These are phyloP conservation scores for Backusella liffmaniae DNA, from an alignment of 192 early-diverging fungal species.

Conservation along the genomic window DNA sequence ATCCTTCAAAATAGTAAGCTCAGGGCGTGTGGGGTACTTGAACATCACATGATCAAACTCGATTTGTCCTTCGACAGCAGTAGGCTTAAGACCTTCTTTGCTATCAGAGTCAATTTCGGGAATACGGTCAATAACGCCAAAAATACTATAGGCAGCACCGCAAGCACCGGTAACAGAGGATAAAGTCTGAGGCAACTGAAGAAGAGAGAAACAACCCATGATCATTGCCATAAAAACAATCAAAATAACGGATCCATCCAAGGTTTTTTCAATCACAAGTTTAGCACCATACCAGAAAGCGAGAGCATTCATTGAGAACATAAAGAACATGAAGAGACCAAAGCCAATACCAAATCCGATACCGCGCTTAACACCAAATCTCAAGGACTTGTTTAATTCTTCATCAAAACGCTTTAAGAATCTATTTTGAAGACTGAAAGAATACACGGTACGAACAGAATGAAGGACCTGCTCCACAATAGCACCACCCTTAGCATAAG, in stretches of 20 bases:
- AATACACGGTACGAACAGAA: slow-evolving; percentile 78
- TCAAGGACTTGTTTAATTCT: slow-evolving; percentile 59
- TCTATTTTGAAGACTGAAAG: slow-evolving; percentile 77
- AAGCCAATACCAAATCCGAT: slow-evolving; percentile 58
- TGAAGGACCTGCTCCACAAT: slow-evolving; percentile 83
- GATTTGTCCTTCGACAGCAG: slow-evolving; percentile 59
- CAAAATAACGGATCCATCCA: slow-evolving; percentile 55
- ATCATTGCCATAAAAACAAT: slow-evolving; percentile 87
- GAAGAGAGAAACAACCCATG: slow-evolving; percentile 54
- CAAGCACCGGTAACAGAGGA: slow-evolving; percentile 64
- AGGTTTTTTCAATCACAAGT: slow-evolving; percentile 42
- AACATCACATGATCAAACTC: slow-evolving; percentile 76
- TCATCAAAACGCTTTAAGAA: slow-evolving; percentile 59
- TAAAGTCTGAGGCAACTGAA: slow-evolving; percentile 63
- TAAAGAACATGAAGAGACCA: slow-evolving; percentile 65
- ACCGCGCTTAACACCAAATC: slow-evolving; percentile 59
- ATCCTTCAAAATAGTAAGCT: slow-evolving; percentile 72
- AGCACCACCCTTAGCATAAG: slow-evolving; percentile 79
- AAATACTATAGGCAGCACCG: slow-evolving; percentile 80
- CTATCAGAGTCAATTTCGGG: slow-evolving; percentile 68
- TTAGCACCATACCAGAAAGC: slow-evolving; percentile 81
- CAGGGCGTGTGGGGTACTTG: slow-evolving; percentile 78
- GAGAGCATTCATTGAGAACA: slow-evolving; percentile 73
- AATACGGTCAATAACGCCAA: slow-evolving; percentile 74
- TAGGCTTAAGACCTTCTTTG: slow-evolving; percentile 42